These are phyloP conservation scores for Zymoseptoria ardabiliae DNA, from an alignment of 2,329 filamentous ascomycete genomes.

Conservation along the genomic window DNA sequence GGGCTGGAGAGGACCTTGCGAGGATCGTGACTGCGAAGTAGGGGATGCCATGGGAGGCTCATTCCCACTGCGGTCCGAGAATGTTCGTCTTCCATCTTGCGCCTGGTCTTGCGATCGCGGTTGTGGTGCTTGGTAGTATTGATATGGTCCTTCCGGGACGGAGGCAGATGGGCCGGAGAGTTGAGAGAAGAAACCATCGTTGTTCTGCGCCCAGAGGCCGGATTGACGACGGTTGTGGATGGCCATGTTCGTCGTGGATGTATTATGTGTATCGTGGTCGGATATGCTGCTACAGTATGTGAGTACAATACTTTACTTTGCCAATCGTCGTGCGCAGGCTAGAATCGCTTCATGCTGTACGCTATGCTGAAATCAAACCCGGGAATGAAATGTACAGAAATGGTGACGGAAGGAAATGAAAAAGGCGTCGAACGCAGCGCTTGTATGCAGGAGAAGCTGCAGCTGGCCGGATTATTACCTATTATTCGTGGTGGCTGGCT, in stretches of 20 bases:
- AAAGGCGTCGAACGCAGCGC: not conserved
- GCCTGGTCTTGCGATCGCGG: not conserved
- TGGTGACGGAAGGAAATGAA: not conserved
- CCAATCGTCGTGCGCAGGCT: not conserved
- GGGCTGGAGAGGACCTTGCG: conserved; percentile 3
- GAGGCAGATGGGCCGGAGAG: conserved; percentile 3
- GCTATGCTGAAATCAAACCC: not conserved
- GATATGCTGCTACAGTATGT: not conserved
- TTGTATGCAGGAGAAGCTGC: not conserved
- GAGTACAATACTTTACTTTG: not conserved
- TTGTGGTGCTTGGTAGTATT: conserved; percentile 26
- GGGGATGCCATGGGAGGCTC: not conserved
- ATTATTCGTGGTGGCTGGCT: not conserved
- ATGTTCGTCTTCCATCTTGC: conserved; percentile 19
- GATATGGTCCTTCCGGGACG: conserved; percentile 18
- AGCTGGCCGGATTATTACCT: not conserved
- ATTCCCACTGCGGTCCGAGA: conserved; percentile 22
- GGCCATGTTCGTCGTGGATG: not conserved
- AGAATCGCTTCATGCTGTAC: not conserved
- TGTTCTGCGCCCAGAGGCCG: conserved; percentile 24
- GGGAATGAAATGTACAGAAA: not conserved
- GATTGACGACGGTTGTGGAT: conserved; percentile 23
- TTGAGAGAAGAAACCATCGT: conserved; percentile 20
- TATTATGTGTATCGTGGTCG: not conserved
- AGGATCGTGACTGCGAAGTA: not conserved